Conservation (phyloP, 176 grass and related monocot genomes). For the maize (Zea mays) region DNA sequence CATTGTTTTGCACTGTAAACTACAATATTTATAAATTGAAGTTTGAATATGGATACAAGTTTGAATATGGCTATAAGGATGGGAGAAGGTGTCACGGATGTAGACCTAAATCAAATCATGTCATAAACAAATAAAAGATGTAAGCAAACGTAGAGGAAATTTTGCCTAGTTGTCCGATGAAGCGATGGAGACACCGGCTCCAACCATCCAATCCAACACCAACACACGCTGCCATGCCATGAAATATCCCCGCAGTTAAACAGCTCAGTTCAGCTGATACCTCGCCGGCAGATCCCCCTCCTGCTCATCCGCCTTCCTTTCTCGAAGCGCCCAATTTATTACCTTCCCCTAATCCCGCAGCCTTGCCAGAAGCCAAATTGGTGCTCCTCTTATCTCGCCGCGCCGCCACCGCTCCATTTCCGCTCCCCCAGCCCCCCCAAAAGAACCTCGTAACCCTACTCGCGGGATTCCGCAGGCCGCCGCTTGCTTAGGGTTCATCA, state of each 20-base stretch:
- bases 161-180: too few species aligned
- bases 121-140: too few species aligned
- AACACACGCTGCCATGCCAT: neutral
- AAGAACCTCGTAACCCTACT: conserved; percentile 31
- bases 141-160: too few species aligned
- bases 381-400: conserved; percentile 50
- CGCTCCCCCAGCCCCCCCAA: neutral
- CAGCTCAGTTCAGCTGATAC: neutral
- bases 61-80: too few species aligned
- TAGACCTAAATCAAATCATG: too few species aligned
- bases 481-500: conserved; percentile 5
- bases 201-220: conserved; percentile 1
- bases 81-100: too few species aligned
- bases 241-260: conserved; percentile 42
- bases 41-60: too few species aligned
- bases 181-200: too few species aligned
- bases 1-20: too few species aligned
- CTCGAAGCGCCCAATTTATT: conserved; percentile 52
- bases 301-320: conserved; percentile 15
- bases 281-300: conserved; percentile 41
- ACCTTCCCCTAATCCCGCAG: conserved; percentile 20
- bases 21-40: too few species aligned
- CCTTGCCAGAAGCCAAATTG: conserved; percentile 41
- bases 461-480: conserved; percentile 3
- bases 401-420: conserved; percentile 39